Percentiles rank a stretch among this genome's conserved stretches.
Conservation (phyloP, 2,329 filamentous ascomycete species). For the Fragosphaeria purpurea region DNA sequence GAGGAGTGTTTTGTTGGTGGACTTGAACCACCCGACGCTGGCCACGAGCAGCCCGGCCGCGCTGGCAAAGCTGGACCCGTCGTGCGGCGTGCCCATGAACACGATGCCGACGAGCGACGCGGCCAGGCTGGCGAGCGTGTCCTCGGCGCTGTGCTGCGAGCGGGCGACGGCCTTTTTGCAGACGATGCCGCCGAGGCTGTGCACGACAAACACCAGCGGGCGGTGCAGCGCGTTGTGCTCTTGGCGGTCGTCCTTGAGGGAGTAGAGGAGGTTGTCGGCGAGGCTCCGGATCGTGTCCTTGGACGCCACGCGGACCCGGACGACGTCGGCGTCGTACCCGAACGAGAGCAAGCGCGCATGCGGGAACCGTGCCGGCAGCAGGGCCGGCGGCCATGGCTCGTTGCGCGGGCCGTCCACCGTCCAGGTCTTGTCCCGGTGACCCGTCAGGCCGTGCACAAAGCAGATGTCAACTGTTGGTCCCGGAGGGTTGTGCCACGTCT, state of each 20-base stretch:
- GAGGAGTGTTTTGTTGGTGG: not conserved
- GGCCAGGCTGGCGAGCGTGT: not conserved
- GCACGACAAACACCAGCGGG: slow-evolving; percentile 12
- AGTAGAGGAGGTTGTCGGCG: not conserved
- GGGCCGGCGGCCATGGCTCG: slow-evolving; percentile 14
- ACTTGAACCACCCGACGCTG: not conserved
- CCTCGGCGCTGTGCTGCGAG: not conserved
- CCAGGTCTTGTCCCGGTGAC: slow-evolving; percentile 16
- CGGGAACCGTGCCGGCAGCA: slow-evolving; percentile 15
- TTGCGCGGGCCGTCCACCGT: slow-evolving; percentile 6
- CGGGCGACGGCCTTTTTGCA: slow-evolving; percentile 7
- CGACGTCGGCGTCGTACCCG: slow-evolving; percentile 17
- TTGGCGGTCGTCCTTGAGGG: not conserved
- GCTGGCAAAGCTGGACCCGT: not conserved
- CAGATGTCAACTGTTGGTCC: slow-evolving; percentile 12
- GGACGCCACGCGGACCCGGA: not conserved
- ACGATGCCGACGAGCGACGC: not conserved
- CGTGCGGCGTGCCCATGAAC: slow-evolving; percentile 6
- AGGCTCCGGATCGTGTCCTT: not conserved
- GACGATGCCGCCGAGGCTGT: slow-evolving; percentile 13
- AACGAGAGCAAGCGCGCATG: slow-evolving; percentile 15
- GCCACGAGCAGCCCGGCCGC: not conserved
- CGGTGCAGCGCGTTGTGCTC: not conserved
- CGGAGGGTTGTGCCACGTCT: not conserved
- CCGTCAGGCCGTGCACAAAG: slow-evolving; percentile 19